phyloP scores from a whole-genome alignment of 2,329 filamentous ascomycete species.

The Chaetomiaceae sp. region DNA sequence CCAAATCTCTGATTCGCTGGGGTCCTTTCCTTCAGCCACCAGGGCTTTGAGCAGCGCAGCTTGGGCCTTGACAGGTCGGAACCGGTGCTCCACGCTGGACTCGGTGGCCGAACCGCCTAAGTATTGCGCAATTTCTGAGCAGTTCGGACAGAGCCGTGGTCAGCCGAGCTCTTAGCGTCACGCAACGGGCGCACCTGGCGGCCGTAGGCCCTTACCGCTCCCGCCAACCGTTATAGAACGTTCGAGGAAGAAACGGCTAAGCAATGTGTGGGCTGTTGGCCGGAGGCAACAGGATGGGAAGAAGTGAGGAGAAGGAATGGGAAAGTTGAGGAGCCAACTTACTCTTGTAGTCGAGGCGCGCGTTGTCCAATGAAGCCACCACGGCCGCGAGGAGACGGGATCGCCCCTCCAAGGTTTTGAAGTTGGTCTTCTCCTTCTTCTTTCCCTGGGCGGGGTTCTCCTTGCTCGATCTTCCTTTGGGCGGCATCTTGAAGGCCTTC shows the following conservation, averaged over 20 bases:
- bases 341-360: slow-evolving; percentile 61
- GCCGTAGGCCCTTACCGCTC: slow-evolving; percentile 3
- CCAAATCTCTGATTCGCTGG: slow-evolving; percentile 39
- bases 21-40: slow-evolving; percentile 37
- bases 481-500: slow-evolving; percentile 8
- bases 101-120: slow-evolving; percentile 30
- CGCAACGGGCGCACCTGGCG: not conserved
- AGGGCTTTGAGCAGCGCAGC: slow-evolving; percentile 36
- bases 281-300: not conserved
- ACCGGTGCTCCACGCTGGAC: slow-evolving; percentile 47
- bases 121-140: slow-evolving; percentile 43
- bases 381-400: slow-evolving; percentile 58
- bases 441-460: not conserved
- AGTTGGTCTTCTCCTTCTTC: slow-evolving; percentile 40
- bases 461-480: no score
- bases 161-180: slow-evolving; percentile 16
- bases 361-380: slow-evolving; percentile 47
- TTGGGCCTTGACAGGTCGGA: slow-evolving; percentile 44
- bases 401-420: slow-evolving; percentile 56
- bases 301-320: not conserved
- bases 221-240: no score
- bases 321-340: slow-evolving; percentile 29
- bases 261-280: not conserved
- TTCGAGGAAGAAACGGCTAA: no score
- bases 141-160: slow-evolving; percentile 15